Percentiles rank a stretch among this genome's conserved stretches.
phyloP scores from a whole-genome alignment of 768 basidiomycete species.

The Gloeophyllum trabeum region DNA sequence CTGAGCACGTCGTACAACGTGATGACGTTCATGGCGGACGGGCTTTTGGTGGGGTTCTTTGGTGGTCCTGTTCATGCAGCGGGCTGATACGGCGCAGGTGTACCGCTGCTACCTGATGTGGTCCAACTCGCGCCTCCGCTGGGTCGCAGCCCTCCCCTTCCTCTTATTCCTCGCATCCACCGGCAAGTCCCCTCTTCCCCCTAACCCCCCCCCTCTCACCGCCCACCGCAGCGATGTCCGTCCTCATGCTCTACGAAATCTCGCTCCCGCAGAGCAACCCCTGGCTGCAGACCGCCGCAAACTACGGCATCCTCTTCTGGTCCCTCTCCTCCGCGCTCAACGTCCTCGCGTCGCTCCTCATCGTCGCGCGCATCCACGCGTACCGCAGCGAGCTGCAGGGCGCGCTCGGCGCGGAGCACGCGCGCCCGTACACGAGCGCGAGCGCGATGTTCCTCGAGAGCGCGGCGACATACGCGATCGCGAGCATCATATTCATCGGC shows the following conservation, averaged over 20 bases:
- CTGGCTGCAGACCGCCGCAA: too few relatives aligned
- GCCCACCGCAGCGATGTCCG: too few relatives aligned
- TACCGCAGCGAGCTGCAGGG: slow-evolving; percentile 8
- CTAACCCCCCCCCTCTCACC: not conserved
- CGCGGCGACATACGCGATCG: slow-evolving; percentile 16
- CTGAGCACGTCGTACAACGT: slow-evolving; percentile 10
- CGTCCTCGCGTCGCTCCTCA: slow-evolving; percentile 20
- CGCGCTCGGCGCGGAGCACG: slow-evolving; percentile 13
- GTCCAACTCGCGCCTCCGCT: slow-evolving; percentile 4
- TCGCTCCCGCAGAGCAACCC: too few relatives aligned
- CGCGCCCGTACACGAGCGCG: slow-evolving; percentile 16
- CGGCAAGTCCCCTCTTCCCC: slow-evolving; percentile 1
- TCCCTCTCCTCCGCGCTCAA: slow-evolving; percentile 18
- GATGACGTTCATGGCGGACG: slow-evolving; percentile 5
- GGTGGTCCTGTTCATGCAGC: too few relatives aligned
- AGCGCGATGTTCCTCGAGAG: slow-evolving; percentile 24
- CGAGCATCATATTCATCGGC: slow-evolving; percentile 20
- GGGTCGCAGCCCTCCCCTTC: not conserved
- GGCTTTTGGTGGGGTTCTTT: too few relatives aligned
- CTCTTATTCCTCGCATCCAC: slow-evolving; percentile 3
- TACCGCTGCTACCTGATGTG: slow-evolving; percentile 4
- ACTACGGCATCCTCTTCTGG: too few relatives aligned
- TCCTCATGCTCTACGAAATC: too few relatives aligned
- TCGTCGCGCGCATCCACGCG: slow-evolving; percentile 17
- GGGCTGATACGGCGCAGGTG: slow-evolving; percentile 9